Evolutionary conservation across 352 stramenopile genomes (phyloP).

Genomic region (Globisporangium megalacanthum): DNA sequence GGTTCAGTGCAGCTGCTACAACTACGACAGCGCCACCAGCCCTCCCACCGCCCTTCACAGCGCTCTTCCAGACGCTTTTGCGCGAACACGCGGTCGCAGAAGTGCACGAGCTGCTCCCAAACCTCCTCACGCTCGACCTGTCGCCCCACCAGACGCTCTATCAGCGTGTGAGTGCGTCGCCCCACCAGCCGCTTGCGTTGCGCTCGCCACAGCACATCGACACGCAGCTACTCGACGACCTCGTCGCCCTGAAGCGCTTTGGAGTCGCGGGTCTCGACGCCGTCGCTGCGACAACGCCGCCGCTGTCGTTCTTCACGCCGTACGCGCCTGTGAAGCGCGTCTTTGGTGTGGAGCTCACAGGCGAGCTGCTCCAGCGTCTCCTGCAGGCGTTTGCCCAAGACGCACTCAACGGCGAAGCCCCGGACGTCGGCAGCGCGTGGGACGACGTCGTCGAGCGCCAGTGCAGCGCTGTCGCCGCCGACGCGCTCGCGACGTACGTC

Average conservation of each 20-base stretch:
- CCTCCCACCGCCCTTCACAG: conserved; percentile 31
- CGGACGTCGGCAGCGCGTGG: conserved; percentile 60
- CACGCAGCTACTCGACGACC: conserved; percentile 15
- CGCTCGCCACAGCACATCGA: neutral
- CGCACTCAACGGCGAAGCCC: conserved; percentile 19
- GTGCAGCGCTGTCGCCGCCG: conserved; percentile 41
- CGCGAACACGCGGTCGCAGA: conserved; percentile 39
- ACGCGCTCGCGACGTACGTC: conserved; percentile 64
- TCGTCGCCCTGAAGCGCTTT: conserved; percentile 36
- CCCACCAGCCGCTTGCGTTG: conserved; percentile 1
- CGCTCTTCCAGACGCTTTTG: conserved; percentile 37
- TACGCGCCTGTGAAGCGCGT: conserved; percentile 48
- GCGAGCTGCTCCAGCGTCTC: conserved; percentile 39
- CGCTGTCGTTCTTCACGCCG: conserved; percentile 23
- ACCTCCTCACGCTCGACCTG: conserved; percentile 47
- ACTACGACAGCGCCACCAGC: conserved; percentile 1
- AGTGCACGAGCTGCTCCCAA: conserved; percentile 57
- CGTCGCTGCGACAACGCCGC: neutral
- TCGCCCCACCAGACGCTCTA: conserved; percentile 20
- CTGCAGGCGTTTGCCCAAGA: conserved; percentile 29
- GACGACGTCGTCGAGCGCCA: conserved; percentile 60
- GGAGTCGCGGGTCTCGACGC: conserved; percentile 14
- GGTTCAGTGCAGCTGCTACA: neutral
- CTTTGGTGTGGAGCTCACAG: conserved; percentile 59
- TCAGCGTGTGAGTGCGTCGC: conserved; percentile 3